Evolutionary conservation across 768 basidiomycete species (phyloP), one percentile per base, ranked within the genome.

Genomic region (Mycena amicta): DNA sequence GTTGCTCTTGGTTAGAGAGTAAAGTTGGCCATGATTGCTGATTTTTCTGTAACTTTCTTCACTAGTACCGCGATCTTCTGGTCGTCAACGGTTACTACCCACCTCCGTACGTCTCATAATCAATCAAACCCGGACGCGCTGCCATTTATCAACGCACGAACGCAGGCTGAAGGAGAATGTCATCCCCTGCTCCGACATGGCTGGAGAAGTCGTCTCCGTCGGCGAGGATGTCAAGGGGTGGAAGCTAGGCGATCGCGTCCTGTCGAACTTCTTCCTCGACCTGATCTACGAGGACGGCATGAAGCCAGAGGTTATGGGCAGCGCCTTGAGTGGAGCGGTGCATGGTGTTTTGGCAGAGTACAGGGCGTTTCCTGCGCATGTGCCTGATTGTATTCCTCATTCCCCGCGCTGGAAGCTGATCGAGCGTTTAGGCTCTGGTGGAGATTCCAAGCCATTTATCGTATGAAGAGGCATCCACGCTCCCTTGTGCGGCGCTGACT

Each of bases 401-500:
- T 37, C n/a, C n/a, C 33, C 23, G 3, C 25, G 1, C 18, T 3
- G 28, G 18, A 40, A 45, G 3, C 2, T 1, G 27, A 25, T 2
- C 22, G 29, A 20, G 3, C 43, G 3, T 30, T 6, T 8, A 83
- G 82, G 75, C 77, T 0, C 70, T 88, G 30, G 77, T 88, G 28
- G 60, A 66, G 37, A 74, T 87, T 58, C 84, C 89, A 82, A 84
- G 60, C 83, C n/a, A n/a, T n/a, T n/a, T n/a, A n/a, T n/a, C n/a
- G n/a, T n/a, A n/a, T n/a, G n/a, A n/a, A n/a, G n/a, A 90, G 66
- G 88, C 81, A 0, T 83, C 87, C 0, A 85, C 85, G 27, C 72
- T 89, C 6, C 83, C 86, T 18, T 79, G 74, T 56, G 80, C 80
- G 11, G 80, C 75, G 3, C 62, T 83, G 49, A 84, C 81, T 0